Percentiles rank a stretch among this genome's conserved stretches.
Conservation (phyloP, 2,329 filamentous ascomycete species). For the Gremmenia infestans region DNA sequence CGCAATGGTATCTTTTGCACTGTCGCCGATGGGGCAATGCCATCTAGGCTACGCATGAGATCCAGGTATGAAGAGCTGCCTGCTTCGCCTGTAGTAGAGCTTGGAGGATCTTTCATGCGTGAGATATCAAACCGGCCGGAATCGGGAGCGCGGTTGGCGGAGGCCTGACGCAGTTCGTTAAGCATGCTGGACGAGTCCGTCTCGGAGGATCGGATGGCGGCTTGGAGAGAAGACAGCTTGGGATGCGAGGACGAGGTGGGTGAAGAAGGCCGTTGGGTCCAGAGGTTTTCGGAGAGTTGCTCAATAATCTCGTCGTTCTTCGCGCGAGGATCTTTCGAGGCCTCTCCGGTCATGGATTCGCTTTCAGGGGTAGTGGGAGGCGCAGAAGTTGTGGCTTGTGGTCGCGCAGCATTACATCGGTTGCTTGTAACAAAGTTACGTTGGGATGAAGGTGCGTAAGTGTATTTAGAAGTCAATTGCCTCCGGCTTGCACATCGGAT, state of each 20-base stretch:
- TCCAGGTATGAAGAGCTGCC: neutral
- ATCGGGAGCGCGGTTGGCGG: too few relatives aligned
- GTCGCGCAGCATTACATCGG: slow-evolving; percentile 6
- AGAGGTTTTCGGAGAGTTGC: neutral
- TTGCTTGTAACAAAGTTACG: slow-evolving; percentile 9
- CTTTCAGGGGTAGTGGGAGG: neutral
- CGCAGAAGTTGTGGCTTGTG: slow-evolving; percentile 5
- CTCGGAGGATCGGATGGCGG: neutral
- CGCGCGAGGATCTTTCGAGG: neutral
- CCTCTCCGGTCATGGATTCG: neutral
- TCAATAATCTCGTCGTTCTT: neutral
- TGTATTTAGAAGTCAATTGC: slow-evolving; percentile 12
- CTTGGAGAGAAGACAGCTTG: neutral
- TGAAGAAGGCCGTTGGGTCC: neutral
- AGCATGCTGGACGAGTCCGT: slow-evolving; percentile 13
- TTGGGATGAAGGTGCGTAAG: slow-evolving; percentile 1
- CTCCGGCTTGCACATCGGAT: slow-evolving; percentile 14
- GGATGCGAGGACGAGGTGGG: neutral
- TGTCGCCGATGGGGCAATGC: neutral
- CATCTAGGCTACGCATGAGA: neutral
- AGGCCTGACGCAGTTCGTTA: neutral
- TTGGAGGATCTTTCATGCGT: too few relatives aligned
- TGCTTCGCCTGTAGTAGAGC: too few relatives aligned
- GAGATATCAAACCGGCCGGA: too few relatives aligned
- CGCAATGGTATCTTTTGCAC: slow-evolving; percentile 11